These are phyloP conservation scores for Xylaria sp. DNA, from an alignment of 2,329 filamentous ascomycete genomes.

Conservation along the genomic window DNA sequence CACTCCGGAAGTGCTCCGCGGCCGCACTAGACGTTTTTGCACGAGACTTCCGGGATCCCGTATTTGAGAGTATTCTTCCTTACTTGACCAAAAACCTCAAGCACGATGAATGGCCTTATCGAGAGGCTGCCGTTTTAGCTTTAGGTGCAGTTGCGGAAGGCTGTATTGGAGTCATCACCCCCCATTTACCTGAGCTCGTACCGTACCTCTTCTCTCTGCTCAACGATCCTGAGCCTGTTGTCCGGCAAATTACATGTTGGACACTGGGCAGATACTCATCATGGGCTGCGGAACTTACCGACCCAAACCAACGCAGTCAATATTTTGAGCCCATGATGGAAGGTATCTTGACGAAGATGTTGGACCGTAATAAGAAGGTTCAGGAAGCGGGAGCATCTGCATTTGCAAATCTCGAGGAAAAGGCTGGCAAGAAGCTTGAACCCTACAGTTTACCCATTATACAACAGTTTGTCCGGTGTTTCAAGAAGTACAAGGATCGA, in stretches of 20 bases:
- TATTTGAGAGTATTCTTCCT: conserved; percentile 91
- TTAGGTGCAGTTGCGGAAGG: conserved; percentile 95
- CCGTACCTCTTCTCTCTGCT: conserved; percentile 90
- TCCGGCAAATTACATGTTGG: conserved; percentile 98
- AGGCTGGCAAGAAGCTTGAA: conserved; percentile 81
- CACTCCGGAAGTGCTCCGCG: conserved; percentile 94
- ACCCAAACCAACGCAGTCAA: conserved; percentile 73
- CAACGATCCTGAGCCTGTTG: conserved; percentile 86
- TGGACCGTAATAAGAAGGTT: conserved; percentile 97
- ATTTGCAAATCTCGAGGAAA: conserved; percentile 95
- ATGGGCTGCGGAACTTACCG: conserved; percentile 84
- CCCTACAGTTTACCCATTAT: conserved; percentile 92
- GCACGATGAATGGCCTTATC: conserved; percentile 88
- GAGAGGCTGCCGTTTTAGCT: conserved; percentile 93
- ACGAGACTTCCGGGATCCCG: conserved; percentile 84
- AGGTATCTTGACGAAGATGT: conserved; percentile 91
- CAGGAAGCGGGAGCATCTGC: conserved; percentile 96
- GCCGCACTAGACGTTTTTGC: conserved; percentile 95
- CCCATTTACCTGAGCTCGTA: conserved; percentile 89
- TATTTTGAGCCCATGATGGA: conserved; percentile 98
- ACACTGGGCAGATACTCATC: conserved; percentile 91
- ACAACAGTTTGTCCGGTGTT: conserved; percentile 91
- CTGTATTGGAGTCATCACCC: conserved; percentile 88
- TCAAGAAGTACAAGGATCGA: conserved; percentile 94
- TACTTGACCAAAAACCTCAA: conserved; percentile 91